Evolutionary conservation across 176 grass and related monocot species (phyloP).

Genomic region (Eragrostis curvula): DNA sequence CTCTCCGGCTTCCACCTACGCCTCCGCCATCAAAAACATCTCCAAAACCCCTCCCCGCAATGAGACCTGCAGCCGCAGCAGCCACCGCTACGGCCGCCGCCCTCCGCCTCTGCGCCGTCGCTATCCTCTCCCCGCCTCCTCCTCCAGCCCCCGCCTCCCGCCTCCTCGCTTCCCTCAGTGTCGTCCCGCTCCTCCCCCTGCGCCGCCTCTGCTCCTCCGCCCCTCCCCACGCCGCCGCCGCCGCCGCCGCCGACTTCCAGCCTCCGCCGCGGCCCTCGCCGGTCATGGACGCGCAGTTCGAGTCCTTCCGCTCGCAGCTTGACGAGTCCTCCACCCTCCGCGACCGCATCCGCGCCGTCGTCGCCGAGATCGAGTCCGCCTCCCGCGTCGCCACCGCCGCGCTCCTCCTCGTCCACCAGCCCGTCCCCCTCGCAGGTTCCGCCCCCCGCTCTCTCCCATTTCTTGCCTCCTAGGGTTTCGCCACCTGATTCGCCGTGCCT

Average conservation of each 20-base stretch:
- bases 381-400: constrained; percentile 69
- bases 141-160: neutral
- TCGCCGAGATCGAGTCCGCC: constrained; percentile 78
- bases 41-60: constrained; percentile 41
- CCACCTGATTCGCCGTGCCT: neutral
- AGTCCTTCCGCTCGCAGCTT: constrained; percentile 77
- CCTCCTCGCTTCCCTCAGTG: neutral
- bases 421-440: constrained; percentile 63
- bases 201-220: constrained; percentile 37
- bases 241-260: constrained; percentile 14
- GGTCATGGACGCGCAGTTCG: constrained; percentile 87
- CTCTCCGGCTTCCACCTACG: neutral
- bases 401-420: constrained; percentile 90
- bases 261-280: constrained; percentile 30
- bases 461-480: constrained; percentile 9
- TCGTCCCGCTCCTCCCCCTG: constrained; percentile 14
- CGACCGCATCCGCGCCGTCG: constrained; percentile 70
- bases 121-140: neutral
- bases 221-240: constrained; percentile 1
- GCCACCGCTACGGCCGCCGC: constrained; percentile 47
- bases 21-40: constrained; percentile 29
- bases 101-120: constrained; percentile 34
- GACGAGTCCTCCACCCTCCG: constrained; percentile 73
- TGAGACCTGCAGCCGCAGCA: constrained; percentile 58
- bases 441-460: constrained; percentile 6